phyloP scores from a whole-genome alignment of 345 rosid genomes.

The Corchorus capsularis region DNA sequence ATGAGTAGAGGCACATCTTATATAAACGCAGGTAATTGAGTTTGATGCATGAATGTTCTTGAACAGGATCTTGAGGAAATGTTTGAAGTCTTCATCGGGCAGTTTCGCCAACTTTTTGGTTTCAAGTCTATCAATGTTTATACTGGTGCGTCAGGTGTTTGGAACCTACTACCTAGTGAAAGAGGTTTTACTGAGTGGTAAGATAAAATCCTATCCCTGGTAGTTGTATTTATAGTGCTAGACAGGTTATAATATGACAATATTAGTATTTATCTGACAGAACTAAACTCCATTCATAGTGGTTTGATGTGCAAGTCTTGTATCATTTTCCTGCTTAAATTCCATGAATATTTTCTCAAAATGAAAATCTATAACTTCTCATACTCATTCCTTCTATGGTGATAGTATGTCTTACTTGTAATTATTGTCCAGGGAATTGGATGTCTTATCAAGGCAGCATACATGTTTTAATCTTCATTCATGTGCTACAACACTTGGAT shows the following conservation, averaged over 20 bases:
- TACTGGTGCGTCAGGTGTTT: conserved; percentile 58
- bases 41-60: conserved; percentile 27
- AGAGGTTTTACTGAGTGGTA: conserved; percentile 94
- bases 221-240: not conserved
- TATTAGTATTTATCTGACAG: not conserved
- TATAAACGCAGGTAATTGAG: conserved; percentile 9
- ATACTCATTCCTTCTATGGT: not conserved
- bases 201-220: conserved; percentile 22
- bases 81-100: conserved; percentile 90
- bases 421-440: conserved; percentile 75
- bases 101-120: conserved; percentile 86
- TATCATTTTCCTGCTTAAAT: not conserved
- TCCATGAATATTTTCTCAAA: not conserved
- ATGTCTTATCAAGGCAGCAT: conserved; percentile 77
- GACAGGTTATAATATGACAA: not conserved
- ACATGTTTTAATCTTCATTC: conserved; percentile 84
- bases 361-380: not conserved
- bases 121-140: conserved; percentile 60
- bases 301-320: not conserved
- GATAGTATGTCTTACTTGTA: conserved; percentile 6
- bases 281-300: not conserved
- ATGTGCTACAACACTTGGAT: conserved; percentile 86
- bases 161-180: conserved; percentile 66
- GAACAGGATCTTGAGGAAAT: conserved; percentile 76
- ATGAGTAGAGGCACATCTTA: conserved; percentile 12